A percentile compares a stretch with the other conserved stretches of the same genome.
Evolutionary conservation across 1,284 basidiomycete genomes (phyloP).

Genomic region (Pterulicium gracile): DNA sequence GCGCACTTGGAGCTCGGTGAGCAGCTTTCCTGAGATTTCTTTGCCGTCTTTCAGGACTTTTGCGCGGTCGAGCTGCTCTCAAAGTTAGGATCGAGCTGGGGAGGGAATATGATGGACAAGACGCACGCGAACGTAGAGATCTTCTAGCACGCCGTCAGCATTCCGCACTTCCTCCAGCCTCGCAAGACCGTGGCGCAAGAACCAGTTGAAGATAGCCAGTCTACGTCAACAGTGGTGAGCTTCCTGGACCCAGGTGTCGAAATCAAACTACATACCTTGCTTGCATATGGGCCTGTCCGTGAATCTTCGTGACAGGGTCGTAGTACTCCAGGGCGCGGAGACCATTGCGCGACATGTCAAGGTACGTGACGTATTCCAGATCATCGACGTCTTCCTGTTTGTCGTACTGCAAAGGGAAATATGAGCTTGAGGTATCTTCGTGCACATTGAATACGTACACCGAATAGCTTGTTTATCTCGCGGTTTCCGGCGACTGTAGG

Average conservation of each 20-base stretch:
- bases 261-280: constrained; percentile 40
- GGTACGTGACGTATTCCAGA: constrained; percentile 70
- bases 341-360: constrained; percentile 75
- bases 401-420: constrained; percentile 38
- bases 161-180: constrained; percentile 58
- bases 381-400: constrained; percentile 61
- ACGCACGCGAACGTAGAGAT: constrained; percentile 59
- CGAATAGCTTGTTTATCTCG: constrained; percentile 69
- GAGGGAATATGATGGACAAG: constrained; percentile 2
- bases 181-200: constrained; percentile 64
- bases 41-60: constrained; percentile 56
- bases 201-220: constrained; percentile 70
- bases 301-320: constrained; percentile 68
- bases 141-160: constrained; percentile 44
- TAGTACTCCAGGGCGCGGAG: constrained; percentile 74
- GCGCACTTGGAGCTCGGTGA: constrained; percentile 69
- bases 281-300: constrained; percentile 91
- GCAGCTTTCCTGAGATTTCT: constrained; percentile 55
- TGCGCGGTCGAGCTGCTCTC: constrained; percentile 67
- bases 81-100: constrained; percentile 1
- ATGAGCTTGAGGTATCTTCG: background rate
- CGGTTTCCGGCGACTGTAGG: constrained; percentile 57
- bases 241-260: background rate
- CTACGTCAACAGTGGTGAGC: constrained; percentile 22
- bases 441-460: constrained; percentile 31